Evolutionary conservation across 2,329 filamentous ascomycete species (phyloP).

Genomic region (Cercospora sesami): DNA sequence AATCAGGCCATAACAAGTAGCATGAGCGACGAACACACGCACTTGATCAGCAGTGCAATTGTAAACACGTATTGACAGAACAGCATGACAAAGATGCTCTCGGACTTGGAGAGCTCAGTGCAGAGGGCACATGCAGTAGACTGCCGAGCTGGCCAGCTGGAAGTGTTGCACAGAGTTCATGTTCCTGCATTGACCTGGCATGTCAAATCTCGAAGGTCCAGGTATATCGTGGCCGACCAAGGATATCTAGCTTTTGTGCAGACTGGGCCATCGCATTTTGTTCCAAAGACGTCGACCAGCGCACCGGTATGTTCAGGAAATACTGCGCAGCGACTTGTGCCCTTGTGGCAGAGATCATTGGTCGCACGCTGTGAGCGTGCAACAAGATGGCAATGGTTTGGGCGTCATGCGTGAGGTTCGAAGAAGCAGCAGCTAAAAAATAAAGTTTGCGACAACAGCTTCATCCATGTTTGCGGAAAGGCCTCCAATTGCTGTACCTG

Average conservation of each 20-base stretch:
- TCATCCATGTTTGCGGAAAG: background rate
- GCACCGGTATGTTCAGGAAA: background rate
- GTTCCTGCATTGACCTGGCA: conserved; percentile 11
- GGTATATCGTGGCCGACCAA: conserved; percentile 10
- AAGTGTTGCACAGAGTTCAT: background rate
- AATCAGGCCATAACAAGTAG: background rate
- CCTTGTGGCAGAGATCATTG: background rate
- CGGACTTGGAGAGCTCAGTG: too few relatives aligned
- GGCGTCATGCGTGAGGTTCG: background rate
- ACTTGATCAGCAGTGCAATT: background rate
- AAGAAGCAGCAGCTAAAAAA: background rate
- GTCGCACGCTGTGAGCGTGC: background rate
- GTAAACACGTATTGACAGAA: background rate
- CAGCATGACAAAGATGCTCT: background rate
- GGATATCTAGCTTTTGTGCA: background rate
- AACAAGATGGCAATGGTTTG: background rate
- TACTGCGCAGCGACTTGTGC: background rate
- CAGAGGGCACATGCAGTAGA: background rate
- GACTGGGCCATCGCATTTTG: background rate
- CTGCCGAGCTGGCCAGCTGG: background rate
- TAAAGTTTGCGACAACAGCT: background rate
- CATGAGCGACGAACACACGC: background rate
- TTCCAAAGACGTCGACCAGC: background rate
- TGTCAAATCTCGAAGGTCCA: conserved; percentile 16
- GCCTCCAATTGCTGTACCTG: background rate